These are phyloP conservation scores for Fusarium nygamai DNA, from an alignment of 2,329 filamentous ascomycete species.

Conservation along the genomic window DNA sequence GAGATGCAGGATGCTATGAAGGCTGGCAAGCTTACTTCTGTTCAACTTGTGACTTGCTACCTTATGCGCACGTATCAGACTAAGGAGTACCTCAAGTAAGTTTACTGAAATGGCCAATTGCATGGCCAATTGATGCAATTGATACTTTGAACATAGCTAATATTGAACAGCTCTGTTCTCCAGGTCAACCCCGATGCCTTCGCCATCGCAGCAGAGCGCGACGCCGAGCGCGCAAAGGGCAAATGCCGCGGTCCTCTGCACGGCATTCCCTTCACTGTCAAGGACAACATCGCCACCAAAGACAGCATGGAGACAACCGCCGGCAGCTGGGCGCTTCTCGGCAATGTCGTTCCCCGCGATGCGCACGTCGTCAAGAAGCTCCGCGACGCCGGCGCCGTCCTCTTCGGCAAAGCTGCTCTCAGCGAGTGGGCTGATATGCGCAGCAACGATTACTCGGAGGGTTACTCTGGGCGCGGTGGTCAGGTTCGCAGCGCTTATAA, in stretches of 20 bases:
- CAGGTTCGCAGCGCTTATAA: slow-evolving; percentile 75
- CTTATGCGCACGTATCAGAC: slow-evolving; percentile 69
- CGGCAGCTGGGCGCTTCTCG: slow-evolving; percentile 73
- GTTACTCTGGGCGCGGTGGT: slow-evolving; percentile 71
- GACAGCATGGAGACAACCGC: slow-evolving; percentile 83
- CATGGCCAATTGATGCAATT: background rate
- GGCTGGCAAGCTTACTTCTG: slow-evolving; percentile 64
- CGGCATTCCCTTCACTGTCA: slow-evolving; percentile 79
- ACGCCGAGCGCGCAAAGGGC: slow-evolving; percentile 67
- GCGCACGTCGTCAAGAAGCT: slow-evolving; percentile 70
- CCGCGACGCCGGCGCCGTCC: slow-evolving; percentile 71
- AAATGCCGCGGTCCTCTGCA: slow-evolving; percentile 73
- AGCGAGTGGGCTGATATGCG: slow-evolving; percentile 82
- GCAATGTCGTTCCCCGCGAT: slow-evolving; percentile 73
- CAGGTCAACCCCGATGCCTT: slow-evolving; percentile 75
- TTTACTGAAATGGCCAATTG: background rate
- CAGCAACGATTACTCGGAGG: slow-evolving; percentile 72
- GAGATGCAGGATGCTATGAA: slow-evolving; percentile 69
- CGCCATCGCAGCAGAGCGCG: slow-evolving; percentile 67
- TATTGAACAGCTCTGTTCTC: slow-evolving; percentile 60
- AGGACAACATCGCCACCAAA: slow-evolving; percentile 74
- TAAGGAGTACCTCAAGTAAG: slow-evolving; percentile 71
- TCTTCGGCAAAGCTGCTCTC: slow-evolving; percentile 76
- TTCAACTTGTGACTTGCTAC: slow-evolving; percentile 71
- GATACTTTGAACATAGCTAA: background rate